Conservation (phyloP, 164 flowering plant species). For the Magnolia kwangsiensis region DNA sequence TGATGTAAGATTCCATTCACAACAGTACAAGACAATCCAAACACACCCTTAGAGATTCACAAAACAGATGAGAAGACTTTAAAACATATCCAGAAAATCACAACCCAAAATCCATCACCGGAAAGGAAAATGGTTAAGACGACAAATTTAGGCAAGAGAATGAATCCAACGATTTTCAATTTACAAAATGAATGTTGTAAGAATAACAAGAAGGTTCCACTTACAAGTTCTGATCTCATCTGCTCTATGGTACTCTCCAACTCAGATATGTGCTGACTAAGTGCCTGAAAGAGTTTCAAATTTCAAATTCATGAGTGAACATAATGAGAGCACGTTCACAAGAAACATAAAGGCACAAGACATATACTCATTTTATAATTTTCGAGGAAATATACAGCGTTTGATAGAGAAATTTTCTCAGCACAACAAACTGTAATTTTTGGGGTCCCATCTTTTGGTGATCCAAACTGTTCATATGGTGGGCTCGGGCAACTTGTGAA, state of each 20-base stretch:
- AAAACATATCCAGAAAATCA: not conserved
- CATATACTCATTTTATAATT: too few relatives aligned
- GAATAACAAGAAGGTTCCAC: conserved; percentile 18
- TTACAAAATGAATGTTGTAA: too few relatives aligned
- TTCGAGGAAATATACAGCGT: not conserved
- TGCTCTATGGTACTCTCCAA: conserved; percentile 71
- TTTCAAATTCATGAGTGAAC: not conserved
- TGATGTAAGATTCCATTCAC: too few relatives aligned
- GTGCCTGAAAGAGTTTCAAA: conserved; percentile 58
- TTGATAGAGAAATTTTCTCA: not conserved
- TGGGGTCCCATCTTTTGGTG: not conserved
- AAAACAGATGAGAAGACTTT: not conserved
- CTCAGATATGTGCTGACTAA: conserved; percentile 85
- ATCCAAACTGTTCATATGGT: not conserved
- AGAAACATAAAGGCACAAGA: not conserved
- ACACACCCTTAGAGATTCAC: too few relatives aligned
- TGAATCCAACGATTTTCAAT: not conserved
- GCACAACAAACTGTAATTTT: not conserved
- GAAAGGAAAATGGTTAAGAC: not conserved
- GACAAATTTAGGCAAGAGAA: not conserved
- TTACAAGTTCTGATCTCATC: conserved; percentile 65
- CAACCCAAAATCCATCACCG: not conserved
- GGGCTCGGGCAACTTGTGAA: too few relatives aligned
- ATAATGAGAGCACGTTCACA: not conserved
- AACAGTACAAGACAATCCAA: too few relatives aligned